A percentile compares a stretch with the other conserved stretches of the same genome.
Evolutionary conservation across 139 green algal species (phyloP).

Genomic region (Spirogloea muscicola): DNA sequence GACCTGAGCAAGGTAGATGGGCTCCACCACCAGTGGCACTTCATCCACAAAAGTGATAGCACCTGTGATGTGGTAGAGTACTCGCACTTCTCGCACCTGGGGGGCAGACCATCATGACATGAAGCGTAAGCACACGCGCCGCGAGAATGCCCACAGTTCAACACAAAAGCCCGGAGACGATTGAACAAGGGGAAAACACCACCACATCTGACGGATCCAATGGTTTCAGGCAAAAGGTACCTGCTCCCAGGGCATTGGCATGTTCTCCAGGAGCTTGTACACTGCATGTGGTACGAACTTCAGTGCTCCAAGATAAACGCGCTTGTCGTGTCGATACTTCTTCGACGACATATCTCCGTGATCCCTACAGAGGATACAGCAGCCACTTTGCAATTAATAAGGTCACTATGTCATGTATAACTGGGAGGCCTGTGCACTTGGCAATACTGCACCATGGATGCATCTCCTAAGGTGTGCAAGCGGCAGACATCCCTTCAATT

Average conservation of each 20-base stretch:
- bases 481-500: too few relatives aligned
- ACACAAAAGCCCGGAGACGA: too few relatives aligned
- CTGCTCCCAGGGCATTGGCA: slow-evolving; percentile 99
- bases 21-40: slow-evolving; percentile 94
- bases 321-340: slow-evolving; percentile 98
- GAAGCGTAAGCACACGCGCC: too few relatives aligned
- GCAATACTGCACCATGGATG: too few relatives aligned
- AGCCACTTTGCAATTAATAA: too few relatives aligned
- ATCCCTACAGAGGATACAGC: slow-evolving; percentile 64
- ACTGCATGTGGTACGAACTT: slow-evolving; percentile 99
- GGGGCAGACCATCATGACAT: too few relatives aligned
- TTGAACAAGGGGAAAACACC: too few relatives aligned
- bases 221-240: neutral
- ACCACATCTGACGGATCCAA: too few relatives aligned
- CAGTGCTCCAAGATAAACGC: slow-evolving; percentile 96
- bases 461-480: too few relatives aligned
- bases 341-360: slow-evolving; percentile 97
- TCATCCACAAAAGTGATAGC: slow-evolving; percentile 99
- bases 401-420: too few relatives aligned
- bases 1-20: slow-evolving; percentile 80
- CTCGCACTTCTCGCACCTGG: slow-evolving; percentile 89
- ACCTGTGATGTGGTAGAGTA: slow-evolving; percentile 98
- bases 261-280: slow-evolving; percentile 99
- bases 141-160: too few relatives aligned
- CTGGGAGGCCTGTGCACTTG: too few relatives aligned